Percentiles rank a stretch among this genome's conserved stretches.
Conservation (phyloP, 2,329 filamentous ascomycete species). For the Trichoderma aggressivum region DNA sequence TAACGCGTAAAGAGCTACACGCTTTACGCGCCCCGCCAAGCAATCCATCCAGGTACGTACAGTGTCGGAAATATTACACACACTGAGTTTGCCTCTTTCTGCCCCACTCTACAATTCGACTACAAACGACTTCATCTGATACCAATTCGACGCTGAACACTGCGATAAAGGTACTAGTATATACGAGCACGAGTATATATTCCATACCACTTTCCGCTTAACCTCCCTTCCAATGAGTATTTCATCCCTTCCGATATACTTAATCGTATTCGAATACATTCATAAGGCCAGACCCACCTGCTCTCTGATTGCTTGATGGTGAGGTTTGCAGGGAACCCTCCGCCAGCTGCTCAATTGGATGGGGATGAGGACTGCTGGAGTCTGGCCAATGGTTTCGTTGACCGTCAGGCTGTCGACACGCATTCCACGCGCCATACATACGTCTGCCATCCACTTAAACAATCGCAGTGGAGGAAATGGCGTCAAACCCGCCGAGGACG, state of each 20-base stretch:
- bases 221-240: neutral
- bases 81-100: neutral
- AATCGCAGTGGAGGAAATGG: slow-evolving; percentile 20
- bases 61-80: neutral
- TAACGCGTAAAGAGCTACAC: neutral
- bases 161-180: neutral
- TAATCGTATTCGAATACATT: neutral
- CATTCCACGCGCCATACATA: slow-evolving; percentile 8
- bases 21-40: neutral
- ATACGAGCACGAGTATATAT: neutral
- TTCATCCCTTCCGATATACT: neutral
- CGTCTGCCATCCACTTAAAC: neutral
- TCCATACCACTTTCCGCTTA: neutral
- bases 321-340: neutral
- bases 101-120: neutral
- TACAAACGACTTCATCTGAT: neutral
- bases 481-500: slow-evolving; percentile 29
- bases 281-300: neutral
- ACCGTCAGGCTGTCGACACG: neutral
- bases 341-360: neutral
- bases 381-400: slow-evolving; percentile 3
- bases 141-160: neutral
- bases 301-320: neutral
- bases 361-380: neutral
- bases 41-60: neutral